A percentile compares a stretch with the other conserved stretches of the same genome.
These are phyloP conservation scores for Keithomyces neogunnii DNA, from an alignment of 2,329 filamentous ascomycete species.

Conservation along the genomic window DNA sequence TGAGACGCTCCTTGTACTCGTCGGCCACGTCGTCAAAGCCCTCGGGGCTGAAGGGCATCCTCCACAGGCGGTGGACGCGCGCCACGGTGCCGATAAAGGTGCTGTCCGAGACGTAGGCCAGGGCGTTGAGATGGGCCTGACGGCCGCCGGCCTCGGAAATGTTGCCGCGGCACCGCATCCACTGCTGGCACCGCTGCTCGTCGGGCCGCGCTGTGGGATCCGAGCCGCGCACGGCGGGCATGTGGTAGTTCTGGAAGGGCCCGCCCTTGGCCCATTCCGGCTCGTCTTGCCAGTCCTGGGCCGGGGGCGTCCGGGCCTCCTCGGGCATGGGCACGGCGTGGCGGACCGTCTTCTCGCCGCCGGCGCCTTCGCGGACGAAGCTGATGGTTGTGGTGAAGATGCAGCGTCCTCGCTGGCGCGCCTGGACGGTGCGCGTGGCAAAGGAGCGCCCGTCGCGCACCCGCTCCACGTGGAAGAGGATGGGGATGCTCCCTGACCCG, in stretches of 20 bases:
- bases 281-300: constrained; percentile 33
- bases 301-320: constrained; percentile 27
- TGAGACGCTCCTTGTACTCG: constrained; percentile 26
- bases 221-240: constrained; percentile 28
- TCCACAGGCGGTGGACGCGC: constrained; percentile 72
- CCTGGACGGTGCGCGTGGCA: constrained; percentile 91
- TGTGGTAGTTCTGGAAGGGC: constrained; percentile 38
- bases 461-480: constrained; percentile 90
- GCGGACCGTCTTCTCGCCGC: constrained; percentile 42
- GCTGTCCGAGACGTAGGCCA: constrained; percentile 89
- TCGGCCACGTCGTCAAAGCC: constrained; percentile 43
- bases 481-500: constrained; percentile 73
- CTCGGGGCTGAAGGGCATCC: constrained; percentile 51
- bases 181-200: constrained; percentile 60
- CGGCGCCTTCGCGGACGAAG: constrained; percentile 63
- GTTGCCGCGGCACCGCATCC: constrained; percentile 65
- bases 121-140: constrained; percentile 73
- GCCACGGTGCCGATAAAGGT: constrained; percentile 89
- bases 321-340: constrained; percentile 57
- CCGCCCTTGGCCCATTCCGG: constrained; percentile 41
- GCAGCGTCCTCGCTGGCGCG: constrained; percentile 73
- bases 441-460: constrained; percentile 87
- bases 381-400: constrained; percentile 96
- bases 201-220: constrained; percentile 44
- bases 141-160: constrained; percentile 68